Base-by-base conservation (phyloP, 345 rosid genomes). In the Abelmoschus esculentus region DNA sequence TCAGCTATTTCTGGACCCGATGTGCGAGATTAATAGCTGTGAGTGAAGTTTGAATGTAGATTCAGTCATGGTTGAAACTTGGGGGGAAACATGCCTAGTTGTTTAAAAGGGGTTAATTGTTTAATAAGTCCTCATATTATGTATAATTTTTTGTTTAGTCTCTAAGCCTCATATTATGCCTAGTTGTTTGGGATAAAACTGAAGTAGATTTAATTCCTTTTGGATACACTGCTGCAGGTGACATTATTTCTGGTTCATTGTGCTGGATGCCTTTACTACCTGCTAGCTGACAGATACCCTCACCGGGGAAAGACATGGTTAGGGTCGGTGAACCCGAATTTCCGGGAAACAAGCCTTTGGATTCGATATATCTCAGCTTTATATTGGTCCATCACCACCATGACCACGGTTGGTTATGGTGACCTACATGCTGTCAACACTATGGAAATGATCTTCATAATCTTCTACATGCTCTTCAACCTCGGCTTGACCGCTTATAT, bases 351-450 rank as follows among this genome's bases (percentile, higher is more conserved):
- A 28, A 84, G 86, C 70, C 86, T 91, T 5, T 80, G 89, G 86
- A 83, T 87, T 36, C 71, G 89, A 53, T 93, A 93, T 66, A 86
- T 93, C 63, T 84, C 89, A 3, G 89, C 98, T 8, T 56, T 93
- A 56, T 93, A 93, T 61, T 93, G 98, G 98, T 91, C 98, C 40
- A 78, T 88, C 72, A 93, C 98, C 68, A 93, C 98, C 78, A 91
- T 93, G 98, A 89, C 90, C 50, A 93, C 98, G 1, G 97, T 93
- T 7, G 98, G 98, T 19, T 93, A 93, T 69, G 98, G 98, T 3
- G 98, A 93, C 70, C 87, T 93, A 10, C 98, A 91, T 47, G 98
- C 98, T 10, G 92, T 84, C 40, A 93, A 93, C 81, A 79, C 87
- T 70, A 61, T 78, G 61, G 98, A 93, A 74, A 93, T 93, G 97